Base-by-base conservation (phyloP, 208 protist genomes). In the Crithidia bombi region DNA sequence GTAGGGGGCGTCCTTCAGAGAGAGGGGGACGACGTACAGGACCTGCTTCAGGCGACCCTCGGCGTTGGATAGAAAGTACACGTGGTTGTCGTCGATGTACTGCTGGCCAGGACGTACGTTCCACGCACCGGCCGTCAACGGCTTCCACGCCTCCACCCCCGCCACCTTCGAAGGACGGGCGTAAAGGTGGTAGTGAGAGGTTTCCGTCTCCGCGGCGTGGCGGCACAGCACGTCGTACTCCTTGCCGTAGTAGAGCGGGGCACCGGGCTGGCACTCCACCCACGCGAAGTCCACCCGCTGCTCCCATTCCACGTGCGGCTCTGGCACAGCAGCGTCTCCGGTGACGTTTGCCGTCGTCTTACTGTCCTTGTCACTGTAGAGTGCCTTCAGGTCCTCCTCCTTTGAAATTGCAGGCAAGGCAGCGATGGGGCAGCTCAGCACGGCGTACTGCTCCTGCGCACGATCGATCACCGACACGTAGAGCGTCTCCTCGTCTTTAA, bases 221-320 rank as follows among this genome's bases (percentile, higher is more conserved):
- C 80, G 65, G 38, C 87, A 55, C 12, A 89, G n/a, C 52, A 95
- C 52, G 56, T 95, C 86, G 72, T 86, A 68, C 23, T 21, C 33
- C 32, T 38, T n/a, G 17, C 83, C 78, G 73, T 85, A 90, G 39
- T 82, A 33, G 23, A 95, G 86, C 17, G 86, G 83, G 17, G 41
- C 23, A 0, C 75, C 79, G 2, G 69, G 64, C 21, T 43, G 66
- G 15, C 91, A 77, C 33, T 91, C 86, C 49, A 92, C 86, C 90
- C 90, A 95, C 15, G 81, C 90, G 78, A 87, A 95, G 26, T 81
- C 81, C 17, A 95, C 87, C 25, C 26, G 41, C 52, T 93, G 83
- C 36, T 70, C 21, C 80, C 79, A 90, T 69, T 91, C 90, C 28
- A 74, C 64, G 32, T 57, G 41, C 38, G 74, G 38, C 44, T 51